Conservation (phyloP, 1,284 basidiomycete species). For the Tilletia horrida region DNA sequence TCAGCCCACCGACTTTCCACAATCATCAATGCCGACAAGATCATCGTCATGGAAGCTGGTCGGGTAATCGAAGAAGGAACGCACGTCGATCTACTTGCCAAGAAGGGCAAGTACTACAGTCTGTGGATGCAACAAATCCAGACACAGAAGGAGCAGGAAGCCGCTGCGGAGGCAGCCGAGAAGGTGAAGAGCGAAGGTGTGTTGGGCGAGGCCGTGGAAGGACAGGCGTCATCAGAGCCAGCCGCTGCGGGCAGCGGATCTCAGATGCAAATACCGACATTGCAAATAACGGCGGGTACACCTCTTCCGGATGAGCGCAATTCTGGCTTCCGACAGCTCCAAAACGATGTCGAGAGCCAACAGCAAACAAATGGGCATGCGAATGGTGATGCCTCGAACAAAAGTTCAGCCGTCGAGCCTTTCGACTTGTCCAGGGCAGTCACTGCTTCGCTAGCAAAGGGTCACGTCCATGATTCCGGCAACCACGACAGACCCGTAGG, state of each 20-base stretch:
- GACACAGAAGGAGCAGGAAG: constrained; percentile 50
- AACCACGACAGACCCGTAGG: background rate
- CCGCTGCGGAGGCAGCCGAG: constrained; percentile 24
- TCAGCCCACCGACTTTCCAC: constrained; percentile 51
- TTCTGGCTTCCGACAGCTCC: background rate
- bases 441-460: background rate
- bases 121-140: constrained; percentile 54
- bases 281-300: background rate
- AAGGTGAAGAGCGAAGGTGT: constrained; percentile 3
- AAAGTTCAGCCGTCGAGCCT: background rate
- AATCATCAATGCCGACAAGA: constrained; percentile 52
- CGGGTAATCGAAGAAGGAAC: constrained; percentile 44
- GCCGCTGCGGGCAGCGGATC: background rate
- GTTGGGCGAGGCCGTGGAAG: background rate
- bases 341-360: background rate
- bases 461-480: background rate
- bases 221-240: background rate
- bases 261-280: constrained; percentile 7
- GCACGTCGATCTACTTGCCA: constrained; percentile 44
- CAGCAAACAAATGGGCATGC: background rate
- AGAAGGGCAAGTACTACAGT: constrained; percentile 39
- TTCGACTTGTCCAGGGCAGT: background rate
- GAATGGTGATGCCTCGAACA: background rate
- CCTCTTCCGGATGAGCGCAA: constrained; percentile 6
- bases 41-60: constrained; percentile 43